Base-by-base conservation (phyloP, 495 filamentous ascomycete genomes). In the Penicillium egyptiacum region DNA sequence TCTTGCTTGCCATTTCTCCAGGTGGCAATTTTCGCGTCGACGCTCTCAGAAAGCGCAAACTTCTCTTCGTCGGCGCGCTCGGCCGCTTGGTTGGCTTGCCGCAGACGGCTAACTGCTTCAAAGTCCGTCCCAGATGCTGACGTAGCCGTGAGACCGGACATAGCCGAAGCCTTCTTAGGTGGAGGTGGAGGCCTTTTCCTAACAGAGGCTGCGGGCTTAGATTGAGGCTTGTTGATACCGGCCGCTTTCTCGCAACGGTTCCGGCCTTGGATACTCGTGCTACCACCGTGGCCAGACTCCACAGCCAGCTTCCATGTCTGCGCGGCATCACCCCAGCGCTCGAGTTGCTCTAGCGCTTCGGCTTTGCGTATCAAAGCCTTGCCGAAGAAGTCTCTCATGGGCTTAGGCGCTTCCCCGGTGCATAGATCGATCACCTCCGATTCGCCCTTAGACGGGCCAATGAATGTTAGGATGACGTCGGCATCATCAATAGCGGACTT, bases 331-430 rank as follows among this genome's bases (percentile, higher is more conserved):
- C 71, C 67, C 93, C 94, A 98, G 67, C 88, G 88, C 75, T 98
- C 94, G 66, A 98, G 86, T 63, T 97, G 89, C 73, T 98, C 94
- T 28, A 98, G 79, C 2, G 89, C 93, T 70, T 98, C 95, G 14
- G 95, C 94, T 77, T 97, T 97, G 54, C 95, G 87, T 70, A 87
- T 92, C 41, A 96, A 78, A 0, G 92, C 92, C 71, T 97, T 98
- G 47, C 89, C 90, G 70, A 86, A 98, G 66, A 96, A 90, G 39
- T 93, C 90, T 44, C 81, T 86, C 92, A 98, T 97, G 42, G 90
- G 86, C 57, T 96, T 95, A 26, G 81, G 79, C 17, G 86, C 80
- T 56, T 86, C 83, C 17, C 72, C 77, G 41, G 76, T 81, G 17
- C 80, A 79, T 2, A 94, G 76, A 26, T 88, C 82, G 50, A 98